phyloP scores from a whole-genome alignment of 2,329 filamentous ascomycete genomes.

The Exophiala lecanii-corni region DNA sequence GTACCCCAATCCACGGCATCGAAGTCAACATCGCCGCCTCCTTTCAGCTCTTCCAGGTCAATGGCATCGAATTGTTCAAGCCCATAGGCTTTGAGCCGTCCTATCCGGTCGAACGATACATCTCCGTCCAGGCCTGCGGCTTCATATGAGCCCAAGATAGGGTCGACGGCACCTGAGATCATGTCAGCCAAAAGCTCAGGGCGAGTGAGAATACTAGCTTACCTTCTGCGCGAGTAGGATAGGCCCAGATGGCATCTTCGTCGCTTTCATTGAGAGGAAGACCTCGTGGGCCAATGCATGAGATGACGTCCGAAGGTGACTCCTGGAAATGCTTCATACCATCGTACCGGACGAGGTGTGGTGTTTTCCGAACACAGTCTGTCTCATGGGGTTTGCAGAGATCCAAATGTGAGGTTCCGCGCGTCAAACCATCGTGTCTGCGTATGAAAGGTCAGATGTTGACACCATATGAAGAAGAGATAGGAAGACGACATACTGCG shows the following conservation, averaged over 20 bases:
- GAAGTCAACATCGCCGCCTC: slow-evolving; percentile 46
- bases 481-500: slow-evolving; percentile 17
- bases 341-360: slow-evolving; percentile 26
- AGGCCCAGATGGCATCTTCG: slow-evolving; percentile 62
- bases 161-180: slow-evolving; percentile 25
- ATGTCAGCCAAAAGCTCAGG: slow-evolving; percentile 7
- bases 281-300: slow-evolving; percentile 60
- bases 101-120: slow-evolving; percentile 65
- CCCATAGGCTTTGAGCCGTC: slow-evolving; percentile 60
- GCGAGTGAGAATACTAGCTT: slow-evolving; percentile 1
- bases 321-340: slow-evolving; percentile 25
- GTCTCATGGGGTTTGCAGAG: slow-evolving; percentile 21
- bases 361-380: slow-evolving; percentile 23
- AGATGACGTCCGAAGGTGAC: slow-evolving; percentile 37
- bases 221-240: slow-evolving; percentile 31
- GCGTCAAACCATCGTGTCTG: slow-evolving; percentile 26
- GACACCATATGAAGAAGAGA: background rate
- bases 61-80: slow-evolving; percentile 30
- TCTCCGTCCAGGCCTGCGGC: slow-evolving; percentile 58
- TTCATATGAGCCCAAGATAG: slow-evolving; percentile 57
- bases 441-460: background rate
- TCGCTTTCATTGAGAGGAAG: slow-evolving; percentile 49
- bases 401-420: slow-evolving; percentile 23
- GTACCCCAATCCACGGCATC: slow-evolving; percentile 65
- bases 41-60: slow-evolving; percentile 29